These are phyloP conservation scores for Malus orientalis DNA, from an alignment of 306 rosid species.

Conservation along the genomic window DNA sequence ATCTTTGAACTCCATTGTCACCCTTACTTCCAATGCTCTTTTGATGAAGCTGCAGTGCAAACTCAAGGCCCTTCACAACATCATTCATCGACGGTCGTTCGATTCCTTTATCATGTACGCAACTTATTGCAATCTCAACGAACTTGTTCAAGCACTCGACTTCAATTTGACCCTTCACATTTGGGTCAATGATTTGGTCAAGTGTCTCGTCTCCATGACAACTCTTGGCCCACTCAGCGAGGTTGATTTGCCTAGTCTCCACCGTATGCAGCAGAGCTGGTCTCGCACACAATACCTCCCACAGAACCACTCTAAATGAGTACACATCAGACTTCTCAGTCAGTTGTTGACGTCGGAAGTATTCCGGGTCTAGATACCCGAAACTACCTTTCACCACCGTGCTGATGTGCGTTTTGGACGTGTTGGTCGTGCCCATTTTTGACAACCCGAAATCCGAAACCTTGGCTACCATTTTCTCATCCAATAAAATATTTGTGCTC, in stretches of 20 bases:
- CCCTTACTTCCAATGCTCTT: background rate
- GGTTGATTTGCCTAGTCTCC: background rate
- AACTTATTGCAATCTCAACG: conserved; percentile 25
- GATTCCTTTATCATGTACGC: conserved; percentile 34
- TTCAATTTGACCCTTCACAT: background rate
- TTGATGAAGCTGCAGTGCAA: conserved; percentile 29
- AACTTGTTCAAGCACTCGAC: background rate
- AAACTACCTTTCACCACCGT: background rate
- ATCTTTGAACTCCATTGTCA: background rate
- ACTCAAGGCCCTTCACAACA: conserved; percentile 29
- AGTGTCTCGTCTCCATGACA: background rate
- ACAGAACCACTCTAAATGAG: background rate
- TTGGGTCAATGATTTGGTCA: background rate
- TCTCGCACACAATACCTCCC: background rate
- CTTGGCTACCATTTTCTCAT: background rate
- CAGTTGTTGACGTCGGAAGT: background rate
- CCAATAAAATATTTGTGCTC: conserved; percentile 8
- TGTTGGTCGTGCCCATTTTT: background rate
- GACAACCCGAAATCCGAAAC: conserved; percentile 9
- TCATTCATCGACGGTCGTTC: conserved; percentile 45
- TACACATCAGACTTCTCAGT: background rate
- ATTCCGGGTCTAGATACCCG: background rate
- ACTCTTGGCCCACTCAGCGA: background rate
- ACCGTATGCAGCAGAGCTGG: background rate
- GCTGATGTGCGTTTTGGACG: background rate